Evolutionary conservation across 2,329 filamentous ascomycete genomes (phyloP).

Genomic region (Fusarium multiceps): DNA sequence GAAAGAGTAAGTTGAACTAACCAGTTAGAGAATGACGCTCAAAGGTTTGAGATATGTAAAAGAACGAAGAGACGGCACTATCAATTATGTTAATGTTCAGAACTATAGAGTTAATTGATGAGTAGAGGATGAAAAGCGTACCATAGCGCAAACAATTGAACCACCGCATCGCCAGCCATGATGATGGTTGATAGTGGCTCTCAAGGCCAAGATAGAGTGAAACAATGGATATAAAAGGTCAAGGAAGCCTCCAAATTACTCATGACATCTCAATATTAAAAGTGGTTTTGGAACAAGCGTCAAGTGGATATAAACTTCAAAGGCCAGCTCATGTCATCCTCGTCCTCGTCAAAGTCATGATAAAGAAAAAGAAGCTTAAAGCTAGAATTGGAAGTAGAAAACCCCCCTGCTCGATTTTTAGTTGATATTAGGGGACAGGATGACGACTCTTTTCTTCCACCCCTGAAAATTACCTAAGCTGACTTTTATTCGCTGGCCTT

Average conservation of each 20-base stretch:
- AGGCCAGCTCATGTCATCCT: background rate
- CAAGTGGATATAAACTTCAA: background rate
- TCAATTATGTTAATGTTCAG: background rate
- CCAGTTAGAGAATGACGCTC: constrained; percentile 63
- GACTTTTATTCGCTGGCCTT: background rate
- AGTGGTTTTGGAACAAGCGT: background rate
- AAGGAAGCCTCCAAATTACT: constrained; percentile 12
- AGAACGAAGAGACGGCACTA: constrained; percentile 61
- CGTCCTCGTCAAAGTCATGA: constrained; percentile 30
- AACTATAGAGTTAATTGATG: background rate
- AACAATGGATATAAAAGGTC: constrained; percentile 24
- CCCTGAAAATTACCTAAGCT: constrained; percentile 40
- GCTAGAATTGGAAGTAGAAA: background rate
- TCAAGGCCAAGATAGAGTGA: constrained; percentile 20
- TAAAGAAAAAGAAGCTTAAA: constrained; percentile 11
- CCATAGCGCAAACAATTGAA: constrained; percentile 44
- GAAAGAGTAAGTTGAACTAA: constrained; percentile 41
- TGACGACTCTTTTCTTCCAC: constrained; percentile 26
- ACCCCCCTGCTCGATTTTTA: constrained; percentile 27
- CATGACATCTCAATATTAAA: constrained; percentile 25
- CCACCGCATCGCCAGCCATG: constrained; percentile 39
- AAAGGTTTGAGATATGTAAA: constrained; percentile 60
- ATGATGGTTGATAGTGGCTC: constrained; percentile 3
- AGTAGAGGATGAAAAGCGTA: constrained; percentile 6
- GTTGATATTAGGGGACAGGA: constrained; percentile 30